phyloP scores from a whole-genome alignment of 2,329 filamentous ascomycete species.

The Geosmithia morbida region DNA sequence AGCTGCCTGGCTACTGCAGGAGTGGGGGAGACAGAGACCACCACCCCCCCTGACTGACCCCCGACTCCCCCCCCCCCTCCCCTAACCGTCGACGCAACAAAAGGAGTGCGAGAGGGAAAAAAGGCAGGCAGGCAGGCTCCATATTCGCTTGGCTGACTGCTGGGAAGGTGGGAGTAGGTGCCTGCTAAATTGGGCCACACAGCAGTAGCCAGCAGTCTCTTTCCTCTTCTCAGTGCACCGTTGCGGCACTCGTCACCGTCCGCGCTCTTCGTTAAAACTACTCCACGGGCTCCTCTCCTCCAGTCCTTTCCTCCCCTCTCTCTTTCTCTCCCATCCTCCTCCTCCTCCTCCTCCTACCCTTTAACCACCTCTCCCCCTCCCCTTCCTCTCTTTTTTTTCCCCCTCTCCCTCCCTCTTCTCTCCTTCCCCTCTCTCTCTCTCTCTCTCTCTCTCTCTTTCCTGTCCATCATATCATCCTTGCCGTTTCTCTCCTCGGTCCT shows the following conservation, averaged over 20 bases:
- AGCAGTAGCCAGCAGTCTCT: no score
- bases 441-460: slow-evolving; percentile 18
- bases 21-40: no score
- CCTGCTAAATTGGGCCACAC: no score
- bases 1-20: no score
- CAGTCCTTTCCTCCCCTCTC: slow-evolving; percentile 38
- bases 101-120: no score
- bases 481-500: slow-evolving; percentile 30
- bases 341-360: slow-evolving; percentile 30
- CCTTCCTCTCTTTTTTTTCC: slow-evolving; percentile 16
- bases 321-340: slow-evolving; percentile 26
- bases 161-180: no score
- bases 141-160: no score
- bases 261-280: slow-evolving; percentile 17
- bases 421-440: slow-evolving; percentile 11
- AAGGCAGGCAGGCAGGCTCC: no score
- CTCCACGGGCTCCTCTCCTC: slow-evolving; percentile 25
- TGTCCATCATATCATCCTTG: slow-evolving; percentile 39
- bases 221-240: neutral
- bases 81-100: no score
- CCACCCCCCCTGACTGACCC: no score
- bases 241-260: neutral
- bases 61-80: no score
- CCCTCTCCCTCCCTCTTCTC: slow-evolving; percentile 20
- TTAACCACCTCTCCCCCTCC: slow-evolving; percentile 22